Base-by-base conservation (phyloP, 179 eudicot species). In the Silene noctiflora region DNA sequence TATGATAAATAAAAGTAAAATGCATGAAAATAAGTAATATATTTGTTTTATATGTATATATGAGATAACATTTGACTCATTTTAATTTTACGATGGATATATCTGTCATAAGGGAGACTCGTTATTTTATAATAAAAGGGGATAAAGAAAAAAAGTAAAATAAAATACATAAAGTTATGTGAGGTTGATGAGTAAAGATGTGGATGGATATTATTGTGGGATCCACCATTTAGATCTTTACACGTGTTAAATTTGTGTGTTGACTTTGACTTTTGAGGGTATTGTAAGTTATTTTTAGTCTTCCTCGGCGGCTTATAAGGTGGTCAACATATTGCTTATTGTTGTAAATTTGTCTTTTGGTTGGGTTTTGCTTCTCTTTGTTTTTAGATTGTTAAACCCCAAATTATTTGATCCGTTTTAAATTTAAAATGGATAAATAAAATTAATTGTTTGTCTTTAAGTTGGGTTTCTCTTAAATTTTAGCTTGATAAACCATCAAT, bases 231-330 rank as follows among this genome's bases (percentile, higher is more conserved):
- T 19, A 22, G 22, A 31, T 16, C 1, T 14, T 16, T 66, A 1
- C 72, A 68, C 53, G 72, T 68, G 72, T 68, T 68, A 0, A 4
- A 14, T 51, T 51, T 14, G 58, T 51, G 58, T 51, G 46, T 39
- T 68, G 72, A 68, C 72, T 68, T 68, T 39, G 72, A 68, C 72
- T 68, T 68, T 68, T 6, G 0, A 7, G 72, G 27, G 16, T 19
- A 14, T 51, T 51, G 58, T 14, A 33, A 67, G 0, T 67, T 33
- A 9, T 19, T 42, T 63, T 4, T 39, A 68, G 72, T 68, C 72
- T 19, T n/a, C 14, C 72, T 20, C 72, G 72, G 72, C 72, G 72
- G 72, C 72, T 68, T 68, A 7, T 39, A 20, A n/a, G 72, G 29
- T 42, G 46, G 72, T 68, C 72, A 68, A 68, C 55, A 51, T 68